Evolutionary conservation across 176 grass and related monocot species (phyloP).

Genomic region (Bonia amplexicaulis): DNA sequence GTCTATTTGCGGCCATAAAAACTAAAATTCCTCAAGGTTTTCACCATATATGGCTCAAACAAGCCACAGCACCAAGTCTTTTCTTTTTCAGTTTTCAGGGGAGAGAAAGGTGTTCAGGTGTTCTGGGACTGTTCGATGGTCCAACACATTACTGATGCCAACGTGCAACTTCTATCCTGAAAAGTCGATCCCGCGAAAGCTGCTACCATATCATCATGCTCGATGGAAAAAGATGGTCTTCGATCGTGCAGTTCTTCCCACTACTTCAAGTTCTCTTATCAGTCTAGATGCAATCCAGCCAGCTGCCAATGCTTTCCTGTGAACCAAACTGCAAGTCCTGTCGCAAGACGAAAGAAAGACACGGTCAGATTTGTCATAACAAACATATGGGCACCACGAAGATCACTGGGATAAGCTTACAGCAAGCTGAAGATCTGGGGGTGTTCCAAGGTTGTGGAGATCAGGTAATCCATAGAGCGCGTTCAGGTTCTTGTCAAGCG

Average conservation of each 20-base stretch:
- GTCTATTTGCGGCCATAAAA: not conserved
- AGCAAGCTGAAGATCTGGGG: constrained; percentile 63
- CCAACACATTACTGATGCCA: not conserved
- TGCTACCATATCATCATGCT: constrained; percentile 7
- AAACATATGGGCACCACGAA: not conserved
- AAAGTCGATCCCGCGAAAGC: constrained; percentile 3
- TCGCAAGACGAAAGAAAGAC: not conserved
- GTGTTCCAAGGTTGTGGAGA: constrained; percentile 48
- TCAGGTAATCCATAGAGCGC: constrained; percentile 36
- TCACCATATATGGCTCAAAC: not conserved
- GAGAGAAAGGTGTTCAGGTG: not conserved
- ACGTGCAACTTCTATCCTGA: not conserved
- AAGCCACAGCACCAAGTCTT: not conserved
- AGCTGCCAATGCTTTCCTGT: constrained; percentile 75
- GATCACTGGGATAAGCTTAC: constrained; percentile 38
- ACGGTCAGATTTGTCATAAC: constrained; percentile 1
- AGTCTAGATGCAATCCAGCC: constrained; percentile 55
- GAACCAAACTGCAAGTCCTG: constrained; percentile 83
- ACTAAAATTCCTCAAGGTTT: not conserved
- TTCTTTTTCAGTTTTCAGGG: not conserved
- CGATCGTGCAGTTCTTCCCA: constrained; percentile 5
- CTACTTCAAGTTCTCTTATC: not conserved
- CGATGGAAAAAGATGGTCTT: constrained; percentile 19
- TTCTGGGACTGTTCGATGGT: not conserved
- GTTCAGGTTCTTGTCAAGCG: constrained; percentile 8